These are phyloP conservation scores for Coleophoma crateriformis DNA, from an alignment of 2,329 filamentous ascomycete genomes.

Conservation along the genomic window DNA sequence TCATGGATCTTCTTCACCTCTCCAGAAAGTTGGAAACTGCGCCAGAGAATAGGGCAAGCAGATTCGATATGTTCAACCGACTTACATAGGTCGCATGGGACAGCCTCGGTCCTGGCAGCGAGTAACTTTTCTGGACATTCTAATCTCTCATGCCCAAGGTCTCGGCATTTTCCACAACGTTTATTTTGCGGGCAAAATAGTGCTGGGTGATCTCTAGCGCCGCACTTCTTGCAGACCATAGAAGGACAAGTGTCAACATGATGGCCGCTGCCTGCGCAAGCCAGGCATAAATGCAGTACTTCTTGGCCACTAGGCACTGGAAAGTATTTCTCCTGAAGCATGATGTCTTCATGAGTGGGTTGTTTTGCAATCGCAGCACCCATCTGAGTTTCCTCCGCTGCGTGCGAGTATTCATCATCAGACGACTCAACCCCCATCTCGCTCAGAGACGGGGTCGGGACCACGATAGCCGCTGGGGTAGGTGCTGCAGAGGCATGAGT, in stretches of 20 bases:
- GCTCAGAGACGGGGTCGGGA: background rate
- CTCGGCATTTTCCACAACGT: slow-evolving; percentile 54
- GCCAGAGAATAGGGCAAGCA: slow-evolving; percentile 56
- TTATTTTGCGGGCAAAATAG: slow-evolving; percentile 43
- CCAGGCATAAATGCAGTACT: slow-evolving; percentile 36
- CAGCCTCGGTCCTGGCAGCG: slow-evolving; percentile 44
- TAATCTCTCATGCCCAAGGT: slow-evolving; percentile 50
- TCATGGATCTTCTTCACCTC: slow-evolving; percentile 37
- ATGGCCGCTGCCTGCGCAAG: slow-evolving; percentile 46
- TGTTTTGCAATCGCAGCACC: background rate
- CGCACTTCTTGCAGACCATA: slow-evolving; percentile 43
- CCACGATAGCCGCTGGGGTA: background rate
- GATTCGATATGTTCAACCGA: slow-evolving; percentile 51
- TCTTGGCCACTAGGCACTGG: slow-evolving; percentile 28
- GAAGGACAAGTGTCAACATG: slow-evolving; percentile 37
- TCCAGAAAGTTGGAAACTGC: slow-evolving; percentile 38
- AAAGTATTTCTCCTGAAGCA: slow-evolving; percentile 41
- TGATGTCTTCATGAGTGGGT: slow-evolving; percentile 3
- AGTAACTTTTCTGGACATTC: slow-evolving; percentile 52
- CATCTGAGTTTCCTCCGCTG: background rate
- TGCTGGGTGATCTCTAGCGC: slow-evolving; percentile 37
- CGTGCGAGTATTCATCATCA: background rate
- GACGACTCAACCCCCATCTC: background rate
- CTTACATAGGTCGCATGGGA: slow-evolving; percentile 56
- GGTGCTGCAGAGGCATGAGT: background rate